A percentile compares a stretch with the other conserved stretches of the same genome.
Evolutionary conservation across 78 protist genomes (phyloP).

Genomic region (Dictyostelium brefeldianum): DNA sequence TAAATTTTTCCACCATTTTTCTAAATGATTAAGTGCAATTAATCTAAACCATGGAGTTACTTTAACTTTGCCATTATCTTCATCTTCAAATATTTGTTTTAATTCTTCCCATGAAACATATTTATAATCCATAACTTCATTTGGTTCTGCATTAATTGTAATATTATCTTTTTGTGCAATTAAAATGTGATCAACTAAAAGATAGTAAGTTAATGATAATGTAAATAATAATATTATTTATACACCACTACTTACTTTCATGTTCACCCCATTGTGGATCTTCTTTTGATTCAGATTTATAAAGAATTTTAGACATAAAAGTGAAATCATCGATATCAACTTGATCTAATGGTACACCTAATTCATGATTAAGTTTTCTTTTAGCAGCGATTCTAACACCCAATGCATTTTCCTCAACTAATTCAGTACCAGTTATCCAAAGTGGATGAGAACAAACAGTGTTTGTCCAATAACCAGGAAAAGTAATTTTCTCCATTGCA

Average conservation of each 20-base stretch:
- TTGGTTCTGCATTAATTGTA: constrained; percentile 70
- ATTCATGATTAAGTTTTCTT: constrained; percentile 91
- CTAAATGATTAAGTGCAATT: constrained; percentile 81
- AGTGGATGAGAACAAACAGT: constrained; percentile 96
- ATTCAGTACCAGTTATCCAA: constrained; percentile 45
- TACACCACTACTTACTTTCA: constrained; percentile 78
- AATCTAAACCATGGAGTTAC: constrained; percentile 91
- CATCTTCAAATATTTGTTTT: constrained; percentile 44
- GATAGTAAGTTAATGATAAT: background rate
- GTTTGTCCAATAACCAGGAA: constrained; percentile 95
- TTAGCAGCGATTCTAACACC: constrained; percentile 91
- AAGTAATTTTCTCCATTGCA: constrained; percentile 90
- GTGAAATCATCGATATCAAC: constrained; percentile 66
- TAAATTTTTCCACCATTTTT: constrained; percentile 82
- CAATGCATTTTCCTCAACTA: constrained; percentile 30
- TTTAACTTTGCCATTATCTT: constrained; percentile 64
- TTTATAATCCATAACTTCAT: constrained; percentile 85
- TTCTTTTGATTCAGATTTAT: constrained; percentile 66
- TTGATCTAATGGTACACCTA: constrained; percentile 86
- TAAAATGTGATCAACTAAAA: constrained; percentile 85
- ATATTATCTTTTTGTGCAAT: constrained; percentile 56
- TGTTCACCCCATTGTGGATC: constrained; percentile 94
- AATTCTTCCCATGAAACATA: constrained; percentile 82
- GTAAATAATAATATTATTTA: too few species aligned
- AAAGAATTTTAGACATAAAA: constrained; percentile 87